Base-by-base conservation (phyloP, 1,284 basidiomycete genomes). In the Phellinidium pouzarii region DNA sequence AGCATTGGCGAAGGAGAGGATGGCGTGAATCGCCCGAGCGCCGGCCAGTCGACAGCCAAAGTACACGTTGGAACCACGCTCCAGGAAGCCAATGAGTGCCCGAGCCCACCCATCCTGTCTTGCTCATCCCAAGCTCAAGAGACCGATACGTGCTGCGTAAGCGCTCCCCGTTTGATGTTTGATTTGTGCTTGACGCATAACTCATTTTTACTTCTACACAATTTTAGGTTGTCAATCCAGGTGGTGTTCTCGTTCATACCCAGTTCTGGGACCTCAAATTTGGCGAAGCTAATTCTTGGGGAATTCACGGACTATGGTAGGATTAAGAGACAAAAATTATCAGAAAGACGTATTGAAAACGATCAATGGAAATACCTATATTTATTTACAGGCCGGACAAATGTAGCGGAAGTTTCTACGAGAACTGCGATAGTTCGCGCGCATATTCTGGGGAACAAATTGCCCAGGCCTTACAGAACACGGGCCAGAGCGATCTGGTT, bases 211-310 rank as follows among this genome's bases (percentile, higher is more conserved):
- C n/a, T 17, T 37, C 20, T 38, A 2, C 7, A 25, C 22, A 36
- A 4, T 46, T 3, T 1, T 42, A 56, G 54, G 54, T 58, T 36
- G 51, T 58, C 17, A 58, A 44, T 23, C 59, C 59, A 3, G 59
- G 59, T 17, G 59, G 59, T 20, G 54, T 59, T 4, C 43, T 59
- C 12, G 52, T 59, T 14, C 57, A 58, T 44, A 48, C 57, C 8
- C 59, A 59, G 44, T 58, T 59, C 41, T 59, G 59, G 59, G 59
- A 59, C 37, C 41, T 59, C 4, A 54, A 48, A 9, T 46, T 56
- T 31, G 59, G 59, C 26, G 52, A 46, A 26, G 44, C 50, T 6
- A 48, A 59, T 22, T 54, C 51, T 11, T 59, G 57, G 57, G 59
- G 59, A 26, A 59, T 59, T 23, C 59, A 59, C 42, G 59, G 59